These are phyloP conservation scores for Trametes versicolor DNA, from an alignment of 1,284 basidiomycete species.

Conservation along the genomic window DNA sequence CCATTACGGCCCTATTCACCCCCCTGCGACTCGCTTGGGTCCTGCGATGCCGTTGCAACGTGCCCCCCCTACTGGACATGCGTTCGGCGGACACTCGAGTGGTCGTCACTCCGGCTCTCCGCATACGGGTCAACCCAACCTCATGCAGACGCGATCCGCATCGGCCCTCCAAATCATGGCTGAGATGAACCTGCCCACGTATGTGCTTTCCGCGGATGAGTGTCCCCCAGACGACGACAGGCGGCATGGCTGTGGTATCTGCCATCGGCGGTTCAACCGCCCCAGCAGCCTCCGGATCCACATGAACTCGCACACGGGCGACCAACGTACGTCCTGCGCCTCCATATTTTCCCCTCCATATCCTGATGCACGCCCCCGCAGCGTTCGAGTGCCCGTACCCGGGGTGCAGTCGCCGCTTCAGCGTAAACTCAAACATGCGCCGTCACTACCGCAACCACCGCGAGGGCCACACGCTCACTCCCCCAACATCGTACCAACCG, in stretches of 20 bases:
- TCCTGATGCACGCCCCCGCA: slow-evolving; percentile 41
- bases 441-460: slow-evolving; percentile 77
- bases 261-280: slow-evolving; percentile 78
- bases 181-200: slow-evolving; percentile 22
- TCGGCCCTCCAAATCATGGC: slow-evolving; percentile 15
- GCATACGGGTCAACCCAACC: background rate
- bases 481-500: slow-evolving; percentile 8
- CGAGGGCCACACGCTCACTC: slow-evolving; percentile 11
- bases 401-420: slow-evolving; percentile 78
- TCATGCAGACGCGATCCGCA: background rate
- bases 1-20: background rate
- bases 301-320: slow-evolving; percentile 81
- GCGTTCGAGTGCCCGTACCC: slow-evolving; percentile 79
- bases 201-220: slow-evolving; percentile 29
- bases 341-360: background rate
- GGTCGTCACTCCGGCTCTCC: background rate
- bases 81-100: background rate
- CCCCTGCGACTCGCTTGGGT: background rate
- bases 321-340: slow-evolving; percentile 62
- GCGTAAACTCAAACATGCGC: slow-evolving; percentile 85
- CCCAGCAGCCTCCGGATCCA: slow-evolving; percentile 82
- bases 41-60: background rate
- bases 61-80: background rate
- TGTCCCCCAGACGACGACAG: slow-evolving; percentile 47
- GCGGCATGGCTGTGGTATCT: slow-evolving; percentile 72